These are phyloP conservation scores for Mycosphaerella sp. DNA, from an alignment of 2,329 filamentous ascomycete species.

Conservation along the genomic window DNA sequence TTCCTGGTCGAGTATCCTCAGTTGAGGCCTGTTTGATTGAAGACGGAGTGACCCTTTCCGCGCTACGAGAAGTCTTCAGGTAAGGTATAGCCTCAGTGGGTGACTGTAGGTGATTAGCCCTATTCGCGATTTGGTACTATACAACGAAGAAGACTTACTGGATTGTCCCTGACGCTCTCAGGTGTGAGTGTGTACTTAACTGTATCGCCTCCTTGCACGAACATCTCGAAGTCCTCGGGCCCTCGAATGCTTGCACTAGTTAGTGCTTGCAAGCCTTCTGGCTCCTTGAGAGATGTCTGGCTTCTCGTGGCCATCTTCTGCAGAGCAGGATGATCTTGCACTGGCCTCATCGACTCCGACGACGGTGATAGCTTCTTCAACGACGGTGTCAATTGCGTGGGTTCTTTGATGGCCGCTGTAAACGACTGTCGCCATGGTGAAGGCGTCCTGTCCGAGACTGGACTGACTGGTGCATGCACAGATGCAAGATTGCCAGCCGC, in stretches of 20 bases:
- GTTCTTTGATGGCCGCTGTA: slow-evolving; percentile 16
- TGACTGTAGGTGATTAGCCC: slow-evolving; percentile 12
- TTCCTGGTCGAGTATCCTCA: slow-evolving; percentile 19
- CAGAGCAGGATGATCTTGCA: slow-evolving; percentile 28
- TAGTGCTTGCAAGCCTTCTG: slow-evolving; percentile 18
- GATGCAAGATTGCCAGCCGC: slow-evolving; percentile 1
- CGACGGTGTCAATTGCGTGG: slow-evolving; percentile 10
- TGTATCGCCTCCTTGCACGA: slow-evolving; percentile 44
- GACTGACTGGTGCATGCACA: slow-evolving; percentile 4
- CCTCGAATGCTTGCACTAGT: slow-evolving; percentile 33
- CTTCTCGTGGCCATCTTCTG: slow-evolving; percentile 23
- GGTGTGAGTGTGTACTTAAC: slow-evolving; percentile 48
- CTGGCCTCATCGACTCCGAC: slow-evolving; percentile 11
- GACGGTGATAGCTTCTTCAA: slow-evolving; percentile 13
- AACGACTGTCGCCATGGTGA: slow-evolving; percentile 21
- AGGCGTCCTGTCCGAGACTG: slow-evolving; percentile 13
- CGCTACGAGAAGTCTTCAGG: slow-evolving; percentile 13
- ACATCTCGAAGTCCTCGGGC: slow-evolving; percentile 43
- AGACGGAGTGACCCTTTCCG: slow-evolving; percentile 11
- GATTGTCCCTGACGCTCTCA: slow-evolving; percentile 41
- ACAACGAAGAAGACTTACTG: slow-evolving; percentile 39
- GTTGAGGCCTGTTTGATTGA: slow-evolving; percentile 12
- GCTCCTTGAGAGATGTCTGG: slow-evolving; percentile 4
- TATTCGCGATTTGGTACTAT: background rate
- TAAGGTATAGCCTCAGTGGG: slow-evolving; percentile 10